Conservation (phyloP, 345 rosid genomes). For the Luvunga scandens region DNA sequence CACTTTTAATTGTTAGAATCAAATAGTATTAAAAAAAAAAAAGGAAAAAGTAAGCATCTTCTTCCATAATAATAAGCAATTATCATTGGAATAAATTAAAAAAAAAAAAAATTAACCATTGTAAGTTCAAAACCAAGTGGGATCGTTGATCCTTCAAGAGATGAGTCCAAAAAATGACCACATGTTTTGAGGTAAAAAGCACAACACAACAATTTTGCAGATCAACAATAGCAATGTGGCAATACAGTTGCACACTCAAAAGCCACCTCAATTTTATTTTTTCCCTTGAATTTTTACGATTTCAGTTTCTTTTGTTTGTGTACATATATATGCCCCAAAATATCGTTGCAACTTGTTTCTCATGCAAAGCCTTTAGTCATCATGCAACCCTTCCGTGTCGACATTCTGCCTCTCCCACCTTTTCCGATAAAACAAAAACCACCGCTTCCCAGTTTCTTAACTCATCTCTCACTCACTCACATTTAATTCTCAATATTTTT, state of each 20-base stretch:
- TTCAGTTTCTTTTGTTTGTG: not conserved
- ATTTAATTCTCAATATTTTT: not conserved
- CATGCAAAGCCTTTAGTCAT: conserved; percentile 60
- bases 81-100: too few species aligned
- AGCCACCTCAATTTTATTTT: conserved; percentile 3
- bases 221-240: conserved; percentile 1
- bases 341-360: conserved; percentile 45
- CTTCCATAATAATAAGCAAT: too few species aligned
- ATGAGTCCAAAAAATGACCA: not conserved
- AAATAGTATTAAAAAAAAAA: too few species aligned
- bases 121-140: too few species aligned
- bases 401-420: not conserved
- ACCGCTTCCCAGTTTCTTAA: not conserved
- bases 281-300: not conserved
- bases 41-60: too few species aligned
- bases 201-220: not conserved
- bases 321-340: not conserved
- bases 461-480: not conserved
- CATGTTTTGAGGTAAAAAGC: not conserved
- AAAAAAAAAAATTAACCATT: too few species aligned
- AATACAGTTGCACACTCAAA: not conserved
- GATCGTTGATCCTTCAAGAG: not conserved
- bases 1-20: too few species aligned
- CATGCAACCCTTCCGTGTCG: conserved; percentile 52
- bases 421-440: conserved; percentile 26